Percentiles rank a stretch among this genome's conserved stretches.
These are phyloP conservation scores for Zygoascus hellenicus DNA, from an alignment of 1,139 yeast species.

Conservation along the genomic window DNA sequence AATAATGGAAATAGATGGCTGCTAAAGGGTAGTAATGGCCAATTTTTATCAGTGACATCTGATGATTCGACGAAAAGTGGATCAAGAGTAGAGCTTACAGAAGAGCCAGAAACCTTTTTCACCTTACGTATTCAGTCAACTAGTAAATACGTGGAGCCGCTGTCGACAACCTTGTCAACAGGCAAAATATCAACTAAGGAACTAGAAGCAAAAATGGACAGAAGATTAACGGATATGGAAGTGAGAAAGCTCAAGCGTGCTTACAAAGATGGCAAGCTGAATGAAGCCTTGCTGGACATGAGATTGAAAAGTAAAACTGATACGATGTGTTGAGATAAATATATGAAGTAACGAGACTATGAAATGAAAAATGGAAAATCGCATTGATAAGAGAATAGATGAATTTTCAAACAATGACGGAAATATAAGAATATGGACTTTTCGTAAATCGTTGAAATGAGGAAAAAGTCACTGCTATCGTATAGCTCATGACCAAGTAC, in stretches of 20 bases:
- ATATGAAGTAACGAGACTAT: not conserved
- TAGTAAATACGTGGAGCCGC: constrained; percentile 19
- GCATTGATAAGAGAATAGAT: too few relatives aligned
- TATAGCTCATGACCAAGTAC: not conserved
- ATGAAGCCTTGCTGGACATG: constrained; percentile 40
- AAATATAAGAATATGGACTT: not conserved
- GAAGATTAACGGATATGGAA: constrained; percentile 30
- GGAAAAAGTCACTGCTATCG: not conserved
- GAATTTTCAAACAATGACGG: too few relatives aligned
- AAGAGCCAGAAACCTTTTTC: constrained; percentile 8
- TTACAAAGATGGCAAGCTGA: constrained; percentile 35
- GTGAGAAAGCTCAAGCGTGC: constrained; percentile 33
- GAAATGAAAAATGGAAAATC: not conserved
- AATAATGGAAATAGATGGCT: constrained; percentile 23
- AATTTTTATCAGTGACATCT: constrained; percentile 16
- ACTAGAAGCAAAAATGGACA: constrained; percentile 30
- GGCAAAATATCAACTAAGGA: constrained; percentile 25
- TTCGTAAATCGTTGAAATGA: not conserved
- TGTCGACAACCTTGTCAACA: constrained; percentile 19
- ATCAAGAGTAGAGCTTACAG: not conserved
- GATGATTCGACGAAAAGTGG: constrained; percentile 1
- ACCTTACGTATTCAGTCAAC: constrained; percentile 22
- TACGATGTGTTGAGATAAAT: constrained; percentile 29
- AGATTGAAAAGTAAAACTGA: constrained; percentile 37
- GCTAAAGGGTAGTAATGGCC: constrained; percentile 19